These are phyloP conservation scores for Pleurotus citrinopileatus DNA, from an alignment of 768 basidiomycete species.

Conservation along the genomic window DNA sequence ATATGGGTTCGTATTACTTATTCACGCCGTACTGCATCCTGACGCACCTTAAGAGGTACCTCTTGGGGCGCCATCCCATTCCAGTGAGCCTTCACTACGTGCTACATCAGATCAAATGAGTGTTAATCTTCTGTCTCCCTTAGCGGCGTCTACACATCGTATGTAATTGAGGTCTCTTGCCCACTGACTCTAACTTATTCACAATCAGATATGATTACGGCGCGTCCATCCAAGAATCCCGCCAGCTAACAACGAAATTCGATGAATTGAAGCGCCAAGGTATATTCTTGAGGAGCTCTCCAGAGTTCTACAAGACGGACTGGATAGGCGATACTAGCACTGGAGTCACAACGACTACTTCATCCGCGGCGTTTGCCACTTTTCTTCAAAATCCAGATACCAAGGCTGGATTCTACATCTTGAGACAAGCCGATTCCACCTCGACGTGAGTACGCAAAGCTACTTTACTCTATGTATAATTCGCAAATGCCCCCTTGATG, in stretches of 20 bases:
- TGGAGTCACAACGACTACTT: conserved; percentile 37
- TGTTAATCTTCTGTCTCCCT: not conserved
- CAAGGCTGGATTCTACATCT: conserved; percentile 63
- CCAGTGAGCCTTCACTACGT: conserved; percentile 60
- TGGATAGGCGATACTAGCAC: conserved; percentile 62
- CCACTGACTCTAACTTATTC: conserved; percentile 1
- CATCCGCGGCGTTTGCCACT: conserved; percentile 51
- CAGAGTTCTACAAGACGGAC: conserved; percentile 78
- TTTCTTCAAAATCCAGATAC: conserved; percentile 69
- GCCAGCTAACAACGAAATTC: conserved; percentile 65
- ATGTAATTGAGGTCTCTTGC: conserved; percentile 3
- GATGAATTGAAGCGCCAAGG: conserved; percentile 77
- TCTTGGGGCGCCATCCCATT: conserved; percentile 83
- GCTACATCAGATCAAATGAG: no score
- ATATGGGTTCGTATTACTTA: conserved; percentile 51
- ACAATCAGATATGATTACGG: conserved; percentile 76
- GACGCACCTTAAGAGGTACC: conserved; percentile 55
- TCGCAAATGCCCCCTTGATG: not conserved
- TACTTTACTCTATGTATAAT: not conserved
- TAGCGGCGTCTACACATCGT: conserved; percentile 5
- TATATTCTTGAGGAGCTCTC: conserved; percentile 75
- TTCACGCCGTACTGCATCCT: not conserved
- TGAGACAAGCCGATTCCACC: conserved; percentile 63
- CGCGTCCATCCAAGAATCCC: conserved; percentile 62
- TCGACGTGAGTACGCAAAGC: conserved; percentile 54